Evolutionary conservation across 2,329 filamentous ascomycete species (phyloP).

Genomic region (Aspergillus viridinutans): DNA sequence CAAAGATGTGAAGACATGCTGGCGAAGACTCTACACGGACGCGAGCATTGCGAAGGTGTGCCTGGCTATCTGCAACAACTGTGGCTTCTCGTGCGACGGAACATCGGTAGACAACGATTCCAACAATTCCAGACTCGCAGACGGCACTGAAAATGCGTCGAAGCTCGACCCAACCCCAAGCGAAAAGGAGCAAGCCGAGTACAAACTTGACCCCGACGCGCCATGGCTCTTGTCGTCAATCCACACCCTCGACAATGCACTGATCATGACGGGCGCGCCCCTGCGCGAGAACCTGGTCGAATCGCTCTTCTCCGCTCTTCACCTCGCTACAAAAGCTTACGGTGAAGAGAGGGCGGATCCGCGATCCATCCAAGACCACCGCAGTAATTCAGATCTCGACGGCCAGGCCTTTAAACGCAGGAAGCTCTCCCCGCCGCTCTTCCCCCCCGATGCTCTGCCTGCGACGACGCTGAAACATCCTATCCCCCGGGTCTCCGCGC

Average conservation of each 20-base stretch:
- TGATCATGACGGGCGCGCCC: constrained; percentile 69
- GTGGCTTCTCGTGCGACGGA: constrained; percentile 9
- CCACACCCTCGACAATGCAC: constrained; percentile 65
- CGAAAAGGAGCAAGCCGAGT: constrained; percentile 6
- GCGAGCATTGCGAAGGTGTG: constrained; percentile 49
- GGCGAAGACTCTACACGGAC: constrained; percentile 56
- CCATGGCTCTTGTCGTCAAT: constrained; percentile 58
- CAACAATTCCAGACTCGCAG: not conserved
- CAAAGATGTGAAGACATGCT: constrained; percentile 52
- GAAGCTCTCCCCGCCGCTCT: constrained; percentile 29
- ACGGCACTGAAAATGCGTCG: not conserved
- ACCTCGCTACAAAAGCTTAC: constrained; percentile 15
- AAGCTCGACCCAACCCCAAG: constrained; percentile 1
- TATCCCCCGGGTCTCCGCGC: constrained; percentile 39
- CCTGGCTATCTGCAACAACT: constrained; percentile 24
- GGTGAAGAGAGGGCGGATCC: not conserved
- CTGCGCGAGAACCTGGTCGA: constrained; percentile 47
- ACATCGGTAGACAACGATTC: not conserved
- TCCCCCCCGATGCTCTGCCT: constrained; percentile 30
- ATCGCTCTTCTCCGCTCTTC: constrained; percentile 30
- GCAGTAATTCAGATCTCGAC: not conserved
- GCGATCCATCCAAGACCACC: not conserved
- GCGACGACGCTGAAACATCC: constrained; percentile 32
- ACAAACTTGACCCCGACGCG: constrained; percentile 14
- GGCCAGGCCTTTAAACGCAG: constrained; percentile 24